Conservation (phyloP, 805 yeast species). For the Sugiyamaella americana region DNA sequence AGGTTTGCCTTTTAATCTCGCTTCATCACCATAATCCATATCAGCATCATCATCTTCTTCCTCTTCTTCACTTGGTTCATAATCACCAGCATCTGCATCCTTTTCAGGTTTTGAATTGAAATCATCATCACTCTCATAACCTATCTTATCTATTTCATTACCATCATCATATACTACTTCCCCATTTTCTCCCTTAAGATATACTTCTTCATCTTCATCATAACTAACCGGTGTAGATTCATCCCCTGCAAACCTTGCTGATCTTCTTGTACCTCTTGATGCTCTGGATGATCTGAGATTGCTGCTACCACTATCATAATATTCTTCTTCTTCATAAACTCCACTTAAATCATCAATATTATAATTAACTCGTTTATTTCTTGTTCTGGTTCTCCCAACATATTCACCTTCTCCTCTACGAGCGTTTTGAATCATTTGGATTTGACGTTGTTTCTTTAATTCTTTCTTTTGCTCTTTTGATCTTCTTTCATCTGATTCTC, state of each 20-base stretch:
- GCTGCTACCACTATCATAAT: neutral
- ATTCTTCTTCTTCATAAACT: slow-evolving; percentile 10
- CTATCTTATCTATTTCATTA: slow-evolving; percentile 4
- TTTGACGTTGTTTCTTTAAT: slow-evolving; percentile 13
- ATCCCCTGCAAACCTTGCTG: neutral
- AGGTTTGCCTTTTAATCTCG: neutral
- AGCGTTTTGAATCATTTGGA: slow-evolving; percentile 18
- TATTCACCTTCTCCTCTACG: slow-evolving; percentile 29
- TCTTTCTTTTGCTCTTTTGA: slow-evolving; percentile 56
- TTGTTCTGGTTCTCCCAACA: slow-evolving; percentile 25
- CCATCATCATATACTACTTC: slow-evolving; percentile 8
- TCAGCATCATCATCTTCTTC: slow-evolving; percentile 10
- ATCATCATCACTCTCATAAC: slow-evolving; percentile 8
- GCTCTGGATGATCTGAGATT: slow-evolving; percentile 1
- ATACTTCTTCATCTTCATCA: neutral
- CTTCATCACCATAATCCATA: slow-evolving; percentile 3
- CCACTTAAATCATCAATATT: slow-evolving; percentile 15
- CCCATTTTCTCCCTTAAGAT: neutral
- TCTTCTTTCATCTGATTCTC: slow-evolving; percentile 46
- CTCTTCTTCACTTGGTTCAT: neutral
- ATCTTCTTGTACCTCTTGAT: slow-evolving; percentile 5
- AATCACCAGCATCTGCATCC: neutral
- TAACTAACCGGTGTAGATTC: neutral
- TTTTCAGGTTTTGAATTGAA: neutral
- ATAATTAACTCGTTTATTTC: slow-evolving; percentile 29